Base-by-base conservation (phyloP, 352 stramenopile genomes). In the Elongisporangium anandrum region DNA sequence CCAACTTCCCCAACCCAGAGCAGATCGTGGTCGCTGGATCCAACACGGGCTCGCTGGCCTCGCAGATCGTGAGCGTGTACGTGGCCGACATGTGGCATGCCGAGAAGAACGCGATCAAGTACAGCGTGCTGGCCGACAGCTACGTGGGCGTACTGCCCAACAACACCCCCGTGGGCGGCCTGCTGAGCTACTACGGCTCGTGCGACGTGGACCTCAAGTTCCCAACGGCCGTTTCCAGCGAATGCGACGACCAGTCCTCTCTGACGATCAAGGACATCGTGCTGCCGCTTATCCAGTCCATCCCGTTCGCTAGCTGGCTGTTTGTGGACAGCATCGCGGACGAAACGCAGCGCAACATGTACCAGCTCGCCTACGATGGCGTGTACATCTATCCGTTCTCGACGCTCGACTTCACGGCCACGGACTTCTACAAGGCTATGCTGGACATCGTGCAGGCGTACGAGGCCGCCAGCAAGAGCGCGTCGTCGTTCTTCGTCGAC, bases 71-170 rank as follows among this genome's bases (percentile, higher is more conserved):
- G 51, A 77, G 67, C 29, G 56, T 50, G 17, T 59, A 67, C 22
- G 72, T 87, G 7, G 71, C 73, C 16, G 69, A 88, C 17, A 64
- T 81, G 61, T 89, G 79, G 79, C 62, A 78, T n/a, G 60, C 84
- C 19, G 60, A 79, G 13, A 49, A 62, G 39, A 78, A 77, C 39
- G 70, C 59, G 22, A 71, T 69, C n/a, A 58, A 66, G 21, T 81
- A 76, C 58, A 70, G 67, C 20, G 62, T 87, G 38, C 19, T 87
- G 12, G 69, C 70, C 6, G 76, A 85, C 57, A 79, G 72, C 63
- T 84, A 85, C 57, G 70, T 87, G n/a, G 76, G 72, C 38, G 70
- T 87, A 23, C 55, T 87, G 10, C 72, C 72, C 0, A 55, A 75
- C 13, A 61, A 72, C 1, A 59, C 72, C 16, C 65, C 69, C 15